Conservation (phyloP, 768 basidiomycete species). For the Boletus reticuloceps region DNA sequence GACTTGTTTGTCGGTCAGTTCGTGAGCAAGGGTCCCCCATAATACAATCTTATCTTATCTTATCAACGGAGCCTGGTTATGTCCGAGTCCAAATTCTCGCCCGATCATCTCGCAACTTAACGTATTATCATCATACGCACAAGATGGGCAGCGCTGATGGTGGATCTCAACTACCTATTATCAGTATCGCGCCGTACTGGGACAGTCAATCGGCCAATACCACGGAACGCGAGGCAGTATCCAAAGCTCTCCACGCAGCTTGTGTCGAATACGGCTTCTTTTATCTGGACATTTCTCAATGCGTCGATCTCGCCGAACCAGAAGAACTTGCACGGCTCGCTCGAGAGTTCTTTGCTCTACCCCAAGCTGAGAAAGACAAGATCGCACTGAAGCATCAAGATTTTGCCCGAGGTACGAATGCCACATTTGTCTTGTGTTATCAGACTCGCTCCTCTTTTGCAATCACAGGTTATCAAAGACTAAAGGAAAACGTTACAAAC, state of each 20-base stretch:
- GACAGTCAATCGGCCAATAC: slow-evolving; percentile 29
- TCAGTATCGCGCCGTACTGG: slow-evolving; percentile 68
- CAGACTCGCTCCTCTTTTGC: not conserved
- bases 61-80: slow-evolving; percentile 4
- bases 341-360: slow-evolving; percentile 67
- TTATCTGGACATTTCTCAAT: slow-evolving; percentile 72
- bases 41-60: slow-evolving; percentile 19
- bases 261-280: slow-evolving; percentile 86
- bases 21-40: not conserved
- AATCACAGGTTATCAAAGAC: slow-evolving; percentile 65
- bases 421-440: not conserved
- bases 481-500: slow-evolving; percentile 85
- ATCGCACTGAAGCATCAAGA: slow-evolving; percentile 70
- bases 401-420: slow-evolving; percentile 63
- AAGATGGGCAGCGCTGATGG: slow-evolving; percentile 11
- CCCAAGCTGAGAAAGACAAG: slow-evolving; percentile 76
- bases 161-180: slow-evolving; percentile 55
- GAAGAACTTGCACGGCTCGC: slow-evolving; percentile 65
- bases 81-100: not conserved
- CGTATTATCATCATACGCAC: not conserved
- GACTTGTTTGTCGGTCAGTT: not conserved
- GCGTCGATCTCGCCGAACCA: slow-evolving; percentile 53
- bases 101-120: not conserved
- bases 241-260: slow-evolving; percentile 64
- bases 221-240: slow-evolving; percentile 41